Percentiles rank a stretch among this genome's conserved stretches.
Conservation (phyloP, 2,329 filamentous ascomycete species). For the Orbilia javanica region DNA sequence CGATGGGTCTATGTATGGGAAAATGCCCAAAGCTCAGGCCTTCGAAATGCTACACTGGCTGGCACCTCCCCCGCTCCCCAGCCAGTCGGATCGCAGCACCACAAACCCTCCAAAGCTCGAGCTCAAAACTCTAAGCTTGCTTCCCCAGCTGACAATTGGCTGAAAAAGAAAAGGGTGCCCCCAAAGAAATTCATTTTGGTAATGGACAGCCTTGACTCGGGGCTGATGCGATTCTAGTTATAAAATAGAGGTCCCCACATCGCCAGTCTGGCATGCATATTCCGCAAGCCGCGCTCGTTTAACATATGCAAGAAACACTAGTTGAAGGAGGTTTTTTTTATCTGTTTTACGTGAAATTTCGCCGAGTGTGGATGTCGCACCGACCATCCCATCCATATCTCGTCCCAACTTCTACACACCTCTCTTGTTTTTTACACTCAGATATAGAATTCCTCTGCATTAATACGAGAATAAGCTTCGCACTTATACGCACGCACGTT, state of each 20-base stretch:
- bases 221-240: not conserved
- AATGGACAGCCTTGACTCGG: not conserved
- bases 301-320: constrained; percentile 6
- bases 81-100: constrained; percentile 16
- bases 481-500: not conserved
- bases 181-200: not conserved
- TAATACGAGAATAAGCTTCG: not conserved
- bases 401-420: not conserved
- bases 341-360: not conserved
- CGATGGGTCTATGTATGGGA: not conserved
- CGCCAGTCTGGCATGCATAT: constrained; percentile 29
- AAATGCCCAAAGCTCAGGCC: constrained; percentile 1
- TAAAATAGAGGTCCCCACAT: constrained; percentile 21
- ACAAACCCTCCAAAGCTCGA: not conserved
- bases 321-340: not conserved
- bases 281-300: constrained; percentile 30
- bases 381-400: not conserved
- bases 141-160: not conserved
- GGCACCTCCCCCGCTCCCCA: not conserved
- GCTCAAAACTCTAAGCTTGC: constrained; percentile 1
- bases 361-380: not conserved
- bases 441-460: not conserved
- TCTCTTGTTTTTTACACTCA: not conserved
- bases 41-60: constrained; percentile 2
- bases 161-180: constrained; percentile 9